phyloP scores from a whole-genome alignment of 2,329 filamentous ascomycete genomes.

The Phialocephala subalpina region DNA sequence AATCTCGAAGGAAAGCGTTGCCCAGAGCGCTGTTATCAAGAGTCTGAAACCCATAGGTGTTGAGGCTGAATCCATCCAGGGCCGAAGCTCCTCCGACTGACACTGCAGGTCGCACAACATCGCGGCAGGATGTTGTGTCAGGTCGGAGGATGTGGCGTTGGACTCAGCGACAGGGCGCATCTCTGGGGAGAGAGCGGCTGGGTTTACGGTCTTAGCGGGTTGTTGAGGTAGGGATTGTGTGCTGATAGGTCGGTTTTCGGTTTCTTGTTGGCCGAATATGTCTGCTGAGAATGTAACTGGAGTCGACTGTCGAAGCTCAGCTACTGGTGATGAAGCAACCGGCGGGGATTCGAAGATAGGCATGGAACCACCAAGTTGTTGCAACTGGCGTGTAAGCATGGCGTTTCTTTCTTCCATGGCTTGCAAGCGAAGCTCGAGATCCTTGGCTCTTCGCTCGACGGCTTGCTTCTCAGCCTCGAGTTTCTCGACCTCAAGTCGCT shows the following conservation, averaged over 20 bases:
- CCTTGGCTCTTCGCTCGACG: conserved; percentile 75
- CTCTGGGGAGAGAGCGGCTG: conserved; percentile 66
- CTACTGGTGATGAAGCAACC: conserved; percentile 52
- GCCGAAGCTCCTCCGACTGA: conserved; percentile 75
- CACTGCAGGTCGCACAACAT: conserved; percentile 99
- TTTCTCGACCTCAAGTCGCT: conserved; percentile 78
- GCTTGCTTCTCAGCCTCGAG: conserved; percentile 71
- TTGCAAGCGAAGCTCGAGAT: conserved; percentile 68
- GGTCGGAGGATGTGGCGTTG: conserved; percentile 66
- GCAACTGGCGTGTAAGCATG: conserved; percentile 38
- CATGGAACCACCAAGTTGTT: conserved; percentile 38
- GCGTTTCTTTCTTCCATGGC: conserved; percentile 41
- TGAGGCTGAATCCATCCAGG: conserved; percentile 42
- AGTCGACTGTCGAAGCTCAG: conserved; percentile 45
- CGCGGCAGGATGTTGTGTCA: conserved; percentile 99
- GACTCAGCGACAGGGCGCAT: conserved; percentile 60
- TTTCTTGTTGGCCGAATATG: conserved; percentile 59
- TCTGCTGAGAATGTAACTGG: conserved; percentile 66
- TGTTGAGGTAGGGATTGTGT: conserved; percentile 40
- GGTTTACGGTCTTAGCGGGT: conserved; percentile 62
- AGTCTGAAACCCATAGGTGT: conserved; percentile 46
- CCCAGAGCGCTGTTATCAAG: conserved; percentile 65
- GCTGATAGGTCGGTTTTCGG: conserved; percentile 30
- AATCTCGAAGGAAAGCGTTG: conserved; percentile 73
- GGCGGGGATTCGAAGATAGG: conserved; percentile 50